Evolutionary conservation across 2,329 filamentous ascomycete genomes (phyloP).

Genomic region (Cladosporium oxysporum): DNA sequence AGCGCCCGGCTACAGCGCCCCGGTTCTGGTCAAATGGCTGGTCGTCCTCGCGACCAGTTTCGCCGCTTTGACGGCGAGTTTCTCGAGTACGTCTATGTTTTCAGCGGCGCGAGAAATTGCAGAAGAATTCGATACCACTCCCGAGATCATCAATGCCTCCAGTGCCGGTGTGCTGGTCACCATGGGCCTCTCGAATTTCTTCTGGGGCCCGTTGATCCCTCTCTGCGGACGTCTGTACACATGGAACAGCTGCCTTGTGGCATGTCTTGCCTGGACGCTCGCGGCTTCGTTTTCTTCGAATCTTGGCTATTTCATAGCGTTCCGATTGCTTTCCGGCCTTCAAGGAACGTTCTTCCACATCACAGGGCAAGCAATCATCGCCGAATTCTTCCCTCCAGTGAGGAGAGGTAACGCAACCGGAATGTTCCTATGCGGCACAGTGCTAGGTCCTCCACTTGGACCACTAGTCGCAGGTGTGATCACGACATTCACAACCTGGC

Average conservation of each 20-base stretch:
- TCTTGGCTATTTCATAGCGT: constrained; percentile 67
- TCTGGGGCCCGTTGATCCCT: constrained; percentile 67
- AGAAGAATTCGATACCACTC: constrained; percentile 61
- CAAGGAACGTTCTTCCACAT: constrained; percentile 74
- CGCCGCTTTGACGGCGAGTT: constrained; percentile 71
- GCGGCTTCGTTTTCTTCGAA: constrained; percentile 71
- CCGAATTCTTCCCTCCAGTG: constrained; percentile 52
- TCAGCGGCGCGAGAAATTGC: constrained; percentile 72
- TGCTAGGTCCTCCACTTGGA: constrained; percentile 69
- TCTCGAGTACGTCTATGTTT: constrained; percentile 70
- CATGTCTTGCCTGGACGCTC: constrained; percentile 67
- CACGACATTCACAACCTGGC: constrained; percentile 70
- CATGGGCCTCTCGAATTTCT: constrained; percentile 67
- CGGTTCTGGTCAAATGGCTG: constrained; percentile 51
- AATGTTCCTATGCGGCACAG: constrained; percentile 66
- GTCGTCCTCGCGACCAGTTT: constrained; percentile 70
- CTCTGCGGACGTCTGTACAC: constrained; percentile 48
- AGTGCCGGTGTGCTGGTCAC: constrained; percentile 70
- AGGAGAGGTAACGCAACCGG: constrained; percentile 70
- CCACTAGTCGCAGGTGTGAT: constrained; percentile 72
- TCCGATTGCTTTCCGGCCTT: constrained; percentile 70
- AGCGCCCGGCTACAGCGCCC: constrained; percentile 25
- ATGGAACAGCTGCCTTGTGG: constrained; percentile 55
- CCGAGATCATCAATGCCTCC: constrained; percentile 67
- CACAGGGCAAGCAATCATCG: constrained; percentile 67